Conservation (phyloP, 2,329 filamentous ascomycete species). For the Parascedosporium putredinis region DNA sequence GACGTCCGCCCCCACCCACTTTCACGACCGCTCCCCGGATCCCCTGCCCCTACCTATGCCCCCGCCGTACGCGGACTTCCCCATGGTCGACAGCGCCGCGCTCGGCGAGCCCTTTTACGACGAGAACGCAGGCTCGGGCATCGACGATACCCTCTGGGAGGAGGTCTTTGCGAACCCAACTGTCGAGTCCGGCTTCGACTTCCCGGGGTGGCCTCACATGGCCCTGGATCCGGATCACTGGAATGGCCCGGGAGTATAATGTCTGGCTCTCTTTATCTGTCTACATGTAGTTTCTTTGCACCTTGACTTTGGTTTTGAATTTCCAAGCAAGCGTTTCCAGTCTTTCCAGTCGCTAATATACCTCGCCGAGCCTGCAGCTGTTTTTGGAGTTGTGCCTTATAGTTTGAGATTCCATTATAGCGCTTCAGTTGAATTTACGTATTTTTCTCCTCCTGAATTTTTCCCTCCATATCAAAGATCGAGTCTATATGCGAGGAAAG, state of each 20-base stretch:
- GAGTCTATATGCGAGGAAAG: too few relatives aligned
- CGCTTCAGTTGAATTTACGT: too few relatives aligned
- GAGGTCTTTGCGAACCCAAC: conserved; percentile 26
- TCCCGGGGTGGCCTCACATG: conserved; percentile 17
- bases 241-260: not conserved
- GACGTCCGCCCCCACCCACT: too few relatives aligned
- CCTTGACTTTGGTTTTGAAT: not conserved
- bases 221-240: not conserved
- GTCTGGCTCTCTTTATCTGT: not conserved
- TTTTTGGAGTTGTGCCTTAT: too few relatives aligned
- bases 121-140: conserved; percentile 17
- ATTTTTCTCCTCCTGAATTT: too few relatives aligned
- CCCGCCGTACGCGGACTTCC: conserved; percentile 12
- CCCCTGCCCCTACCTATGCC: conserved; percentile 4
- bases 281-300: not conserved
- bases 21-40: conserved; percentile 16
- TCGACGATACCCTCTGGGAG: conserved; percentile 26
- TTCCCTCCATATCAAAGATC: too few relatives aligned
- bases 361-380: too few relatives aligned
- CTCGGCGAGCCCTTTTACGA: conserved; percentile 21
- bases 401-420: too few relatives aligned
- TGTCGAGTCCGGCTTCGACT: conserved; percentile 22
- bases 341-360: too few relatives aligned
- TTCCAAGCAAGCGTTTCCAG: too few relatives aligned
- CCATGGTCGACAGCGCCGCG: conserved; percentile 18